Conservation (phyloP, 257 asterid species). For the Penstemon eatonii region DNA sequence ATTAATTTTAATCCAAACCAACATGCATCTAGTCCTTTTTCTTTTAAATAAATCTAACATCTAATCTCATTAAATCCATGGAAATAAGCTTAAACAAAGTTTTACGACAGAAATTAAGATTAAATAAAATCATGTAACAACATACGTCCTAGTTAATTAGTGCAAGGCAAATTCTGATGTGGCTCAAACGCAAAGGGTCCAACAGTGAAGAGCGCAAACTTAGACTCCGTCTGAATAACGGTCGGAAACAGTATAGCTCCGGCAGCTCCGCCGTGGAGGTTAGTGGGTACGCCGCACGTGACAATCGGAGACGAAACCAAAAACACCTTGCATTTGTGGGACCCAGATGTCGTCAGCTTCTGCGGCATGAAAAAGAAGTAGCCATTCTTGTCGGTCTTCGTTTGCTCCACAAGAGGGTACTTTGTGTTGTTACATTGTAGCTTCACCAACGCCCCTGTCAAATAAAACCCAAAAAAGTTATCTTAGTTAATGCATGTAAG, state of each 20-base stretch:
- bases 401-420: slow-evolving; percentile 18
- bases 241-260: slow-evolving; percentile 40
- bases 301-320: slow-evolving; percentile 35
- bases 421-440: slow-evolving; percentile 58
- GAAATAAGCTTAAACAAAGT: no score
- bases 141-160: not conserved
- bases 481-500: not conserved
- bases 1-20: no score
- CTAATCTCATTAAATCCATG: no score
- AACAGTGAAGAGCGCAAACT: slow-evolving; percentile 34
- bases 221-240: not conserved
- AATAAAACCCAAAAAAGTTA: not conserved
- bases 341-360: slow-evolving; percentile 26
- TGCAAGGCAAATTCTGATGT: slow-evolving; percentile 32
- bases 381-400: slow-evolving; percentile 56
- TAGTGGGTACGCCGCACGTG: slow-evolving; percentile 39
- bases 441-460: slow-evolving; percentile 61
- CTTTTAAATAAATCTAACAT: no score
- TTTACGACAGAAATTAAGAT: no score
- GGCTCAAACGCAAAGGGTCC: slow-evolving; percentile 54
- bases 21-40: no score
- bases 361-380: slow-evolving; percentile 50
- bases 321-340: slow-evolving; percentile 38
- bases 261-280: slow-evolving; percentile 33
- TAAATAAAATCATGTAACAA: no score